Evolutionary conservation across 2,329 filamentous ascomycete genomes (phyloP).

Genomic region (Parafenestella ontariensis): DNA sequence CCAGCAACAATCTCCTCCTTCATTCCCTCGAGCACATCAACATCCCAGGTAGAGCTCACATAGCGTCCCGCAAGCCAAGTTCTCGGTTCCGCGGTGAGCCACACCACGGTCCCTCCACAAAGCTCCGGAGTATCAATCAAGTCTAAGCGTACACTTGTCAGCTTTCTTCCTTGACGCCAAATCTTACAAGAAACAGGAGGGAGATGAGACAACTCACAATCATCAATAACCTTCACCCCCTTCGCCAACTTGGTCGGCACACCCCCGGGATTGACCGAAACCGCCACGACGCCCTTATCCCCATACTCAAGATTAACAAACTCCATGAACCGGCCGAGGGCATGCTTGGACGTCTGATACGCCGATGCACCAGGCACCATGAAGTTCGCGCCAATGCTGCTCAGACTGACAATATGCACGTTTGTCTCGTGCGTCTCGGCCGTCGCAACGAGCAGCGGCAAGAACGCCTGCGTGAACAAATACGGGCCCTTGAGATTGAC

Average conservation of each 20-base stretch:
- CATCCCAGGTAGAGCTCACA: slow-evolving; percentile 33
- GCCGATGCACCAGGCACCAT: slow-evolving; percentile 19
- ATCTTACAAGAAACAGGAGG: too few relatives aligned
- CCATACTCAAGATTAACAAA: slow-evolving; percentile 54
- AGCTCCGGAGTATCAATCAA: slow-evolving; percentile 16
- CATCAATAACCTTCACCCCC: too few relatives aligned
- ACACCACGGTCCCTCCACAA: slow-evolving; percentile 24
- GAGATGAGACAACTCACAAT: neutral
- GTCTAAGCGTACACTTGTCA: too few relatives aligned
- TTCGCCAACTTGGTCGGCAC: slow-evolving; percentile 29
- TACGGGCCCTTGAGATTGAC: slow-evolving; percentile 60
- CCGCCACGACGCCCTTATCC: slow-evolving; percentile 26
- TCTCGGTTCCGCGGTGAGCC: slow-evolving; percentile 26
- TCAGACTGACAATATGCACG: slow-evolving; percentile 55
- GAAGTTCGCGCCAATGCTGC: slow-evolving; percentile 52
- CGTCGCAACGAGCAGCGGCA: slow-evolving; percentile 50
- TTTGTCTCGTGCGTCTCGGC: slow-evolving; percentile 43
- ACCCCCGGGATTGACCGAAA: slow-evolving; percentile 38
- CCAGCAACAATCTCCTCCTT: slow-evolving; percentile 29
- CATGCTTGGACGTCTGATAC: slow-evolving; percentile 60
- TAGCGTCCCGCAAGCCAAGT: slow-evolving; percentile 34
- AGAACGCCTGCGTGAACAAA: slow-evolving; percentile 54
- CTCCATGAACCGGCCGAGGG: slow-evolving; percentile 59
- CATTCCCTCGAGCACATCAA: slow-evolving; percentile 26
- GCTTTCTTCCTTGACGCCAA: too few relatives aligned